Percentiles rank a stretch among this genome's conserved stretches.
These are phyloP conservation scores for Heliamphora pulchella DNA, from an alignment of 179 eudicot genomes.

Conservation along the genomic window DNA sequence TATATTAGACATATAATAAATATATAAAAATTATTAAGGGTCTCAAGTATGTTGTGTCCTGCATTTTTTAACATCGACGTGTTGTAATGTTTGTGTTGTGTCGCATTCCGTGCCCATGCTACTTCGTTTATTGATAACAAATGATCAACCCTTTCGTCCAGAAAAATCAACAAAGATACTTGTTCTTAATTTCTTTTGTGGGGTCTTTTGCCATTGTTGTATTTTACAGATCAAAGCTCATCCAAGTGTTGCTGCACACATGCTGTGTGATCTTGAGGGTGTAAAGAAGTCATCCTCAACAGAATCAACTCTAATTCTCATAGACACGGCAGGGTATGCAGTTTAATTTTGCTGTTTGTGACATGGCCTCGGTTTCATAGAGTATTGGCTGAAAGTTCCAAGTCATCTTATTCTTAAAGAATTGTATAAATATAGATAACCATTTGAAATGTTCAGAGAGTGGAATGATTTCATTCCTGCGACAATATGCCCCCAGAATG, in stretches of 20 bases:
- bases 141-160: not conserved
- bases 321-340: constrained; percentile 84
- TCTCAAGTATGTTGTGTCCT: too few species aligned
- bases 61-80: too few species aligned
- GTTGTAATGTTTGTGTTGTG: too few species aligned
- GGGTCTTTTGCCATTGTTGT: constrained; percentile 6
- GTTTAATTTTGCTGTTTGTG: constrained; percentile 6
- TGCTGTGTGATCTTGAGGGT: constrained; percentile 70
- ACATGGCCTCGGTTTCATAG: not conserved
- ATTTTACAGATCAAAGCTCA: constrained; percentile 68
- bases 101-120: too few species aligned
- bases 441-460: too few species aligned
- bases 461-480: too few species aligned
- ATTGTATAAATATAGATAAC: too few species aligned
- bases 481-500: too few species aligned
- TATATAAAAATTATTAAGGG: too few species aligned
- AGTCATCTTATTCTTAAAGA: too few species aligned
- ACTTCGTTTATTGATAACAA: not conserved
- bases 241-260: constrained; percentile 87
- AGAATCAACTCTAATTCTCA: constrained; percentile 75
- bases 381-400: not conserved
- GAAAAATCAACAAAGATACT: not conserved
- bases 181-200: not conserved
- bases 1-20: too few species aligned
- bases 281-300: constrained; percentile 71